Conservation (phyloP, 148 eudicot genomes). For the Cornus kousa region DNA sequence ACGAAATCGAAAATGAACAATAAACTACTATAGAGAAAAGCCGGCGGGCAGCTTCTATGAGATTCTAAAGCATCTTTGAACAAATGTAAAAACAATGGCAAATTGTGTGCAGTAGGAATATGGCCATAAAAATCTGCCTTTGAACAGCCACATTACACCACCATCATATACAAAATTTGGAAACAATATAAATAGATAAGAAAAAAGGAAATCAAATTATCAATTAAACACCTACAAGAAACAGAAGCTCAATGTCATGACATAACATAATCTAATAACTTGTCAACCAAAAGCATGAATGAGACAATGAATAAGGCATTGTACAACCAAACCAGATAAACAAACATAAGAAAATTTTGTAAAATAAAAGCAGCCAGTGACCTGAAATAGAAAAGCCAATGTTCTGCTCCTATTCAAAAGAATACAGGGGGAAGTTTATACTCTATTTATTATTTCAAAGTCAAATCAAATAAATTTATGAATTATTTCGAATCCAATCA, state of each 20-base stretch:
- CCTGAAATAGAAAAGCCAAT: background rate
- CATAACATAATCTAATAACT: background rate
- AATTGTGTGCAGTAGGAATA: too few species aligned
- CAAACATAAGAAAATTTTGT: background rate
- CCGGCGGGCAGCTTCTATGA: too few species aligned
- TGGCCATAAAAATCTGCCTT: too few species aligned
- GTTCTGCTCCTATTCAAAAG: background rate
- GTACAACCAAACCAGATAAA: background rate
- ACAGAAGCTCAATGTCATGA: background rate
- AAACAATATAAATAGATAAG: background rate
- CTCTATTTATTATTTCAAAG: too few species aligned
- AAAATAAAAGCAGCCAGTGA: too few species aligned
- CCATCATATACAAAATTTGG: background rate
- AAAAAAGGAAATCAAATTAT: background rate
- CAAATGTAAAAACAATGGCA: too few species aligned
- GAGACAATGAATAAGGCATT: background rate
- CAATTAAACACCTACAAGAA: background rate
- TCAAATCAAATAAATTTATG: background rate
- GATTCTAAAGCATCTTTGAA: too few species aligned
- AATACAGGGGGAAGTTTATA: background rate
- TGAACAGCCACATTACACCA: background rate
- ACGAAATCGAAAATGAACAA: too few species aligned
- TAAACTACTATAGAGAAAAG: too few species aligned
- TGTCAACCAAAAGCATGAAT: background rate
- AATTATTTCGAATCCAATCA: too few species aligned